Percentiles rank a stretch among this genome's conserved stretches.
These are phyloP conservation scores for Nyssa sinensis DNA, from an alignment of 148 eudicot genomes.

Conservation along the genomic window DNA sequence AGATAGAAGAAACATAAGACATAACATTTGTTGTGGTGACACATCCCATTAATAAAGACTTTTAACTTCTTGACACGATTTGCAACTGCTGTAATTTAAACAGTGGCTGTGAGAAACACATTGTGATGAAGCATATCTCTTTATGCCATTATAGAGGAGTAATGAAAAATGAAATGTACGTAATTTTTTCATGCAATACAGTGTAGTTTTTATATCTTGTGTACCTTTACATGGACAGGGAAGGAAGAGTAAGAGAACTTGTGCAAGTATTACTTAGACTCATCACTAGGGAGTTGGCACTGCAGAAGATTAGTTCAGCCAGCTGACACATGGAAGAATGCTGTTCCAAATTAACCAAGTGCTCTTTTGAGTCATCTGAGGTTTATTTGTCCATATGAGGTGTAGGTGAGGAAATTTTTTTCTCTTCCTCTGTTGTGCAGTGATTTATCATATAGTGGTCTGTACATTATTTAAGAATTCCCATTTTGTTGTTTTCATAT, in stretches of 20 bases:
- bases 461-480: conserved; percentile 11
- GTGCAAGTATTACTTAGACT: conserved; percentile 74
- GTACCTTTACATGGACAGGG: conserved; percentile 48
- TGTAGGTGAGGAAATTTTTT: conserved; percentile 23
- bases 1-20: too few relatives aligned
- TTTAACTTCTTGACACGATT: not conserved
- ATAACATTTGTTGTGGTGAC: too few relatives aligned
- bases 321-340: conserved; percentile 26
- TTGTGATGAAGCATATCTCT: not conserved
- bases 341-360: not conserved
- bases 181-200: not conserved
- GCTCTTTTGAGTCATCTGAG: not conserved
- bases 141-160: not conserved
- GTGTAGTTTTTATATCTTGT: not conserved
- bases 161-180: not conserved
- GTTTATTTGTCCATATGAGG: conserved; percentile 9
- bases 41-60: too few relatives aligned
- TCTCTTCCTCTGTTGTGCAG: conserved; percentile 23
- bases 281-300: conserved; percentile 57
- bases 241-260: conserved; percentile 76
- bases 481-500: not conserved
- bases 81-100: not conserved
- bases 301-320: conserved; percentile 48
- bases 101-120: not conserved
- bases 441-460: not conserved